phyloP scores from a whole-genome alignment of 306 rosid species.

The Geum urbanum region DNA sequence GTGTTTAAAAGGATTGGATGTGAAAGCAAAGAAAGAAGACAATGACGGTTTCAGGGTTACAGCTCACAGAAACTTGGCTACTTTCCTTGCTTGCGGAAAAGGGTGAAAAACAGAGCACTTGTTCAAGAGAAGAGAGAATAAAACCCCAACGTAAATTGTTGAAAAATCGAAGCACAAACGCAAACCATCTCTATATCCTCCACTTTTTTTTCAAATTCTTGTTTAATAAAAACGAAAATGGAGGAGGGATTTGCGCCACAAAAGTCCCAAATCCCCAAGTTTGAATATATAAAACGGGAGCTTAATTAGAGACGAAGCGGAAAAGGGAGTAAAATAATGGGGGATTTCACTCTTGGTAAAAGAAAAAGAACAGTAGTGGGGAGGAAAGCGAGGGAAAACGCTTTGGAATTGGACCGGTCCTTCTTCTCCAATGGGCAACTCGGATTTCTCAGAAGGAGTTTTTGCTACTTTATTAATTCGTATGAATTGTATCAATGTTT shows the following conservation, averaged over 20 bases:
- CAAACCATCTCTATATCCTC: background rate
- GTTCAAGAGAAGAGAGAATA: constrained; percentile 23
- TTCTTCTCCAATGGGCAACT: constrained; percentile 34
- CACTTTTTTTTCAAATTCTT: background rate
- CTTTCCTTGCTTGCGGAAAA: constrained; percentile 39
- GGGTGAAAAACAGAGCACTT: constrained; percentile 33
- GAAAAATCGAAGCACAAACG: background rate
- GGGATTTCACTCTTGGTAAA: constrained; percentile 30
- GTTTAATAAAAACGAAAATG: background rate
- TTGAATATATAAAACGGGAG: background rate
- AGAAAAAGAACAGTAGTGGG: background rate
- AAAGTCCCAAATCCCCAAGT: constrained; percentile 14
- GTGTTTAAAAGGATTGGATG: constrained; percentile 23
- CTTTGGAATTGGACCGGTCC: constrained; percentile 8
- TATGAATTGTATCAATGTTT: background rate
- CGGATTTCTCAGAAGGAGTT: constrained; percentile 12
- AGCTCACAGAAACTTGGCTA: constrained; percentile 28
- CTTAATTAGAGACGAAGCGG: constrained; percentile 8
- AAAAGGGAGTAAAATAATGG: constrained; percentile 18
- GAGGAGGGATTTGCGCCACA: constrained; percentile 5
- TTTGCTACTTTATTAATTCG: background rate
- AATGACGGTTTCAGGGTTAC: constrained; percentile 7
- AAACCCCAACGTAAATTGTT: constrained; percentile 1
- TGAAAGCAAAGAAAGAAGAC: constrained; percentile 16
- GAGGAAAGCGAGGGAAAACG: constrained; percentile 23